Percentiles rank a stretch among this genome's conserved stretches.
These are phyloP conservation scores for Trichoderma virens DNA, from an alignment of 495 filamentous ascomycete species.

Conservation along the genomic window DNA sequence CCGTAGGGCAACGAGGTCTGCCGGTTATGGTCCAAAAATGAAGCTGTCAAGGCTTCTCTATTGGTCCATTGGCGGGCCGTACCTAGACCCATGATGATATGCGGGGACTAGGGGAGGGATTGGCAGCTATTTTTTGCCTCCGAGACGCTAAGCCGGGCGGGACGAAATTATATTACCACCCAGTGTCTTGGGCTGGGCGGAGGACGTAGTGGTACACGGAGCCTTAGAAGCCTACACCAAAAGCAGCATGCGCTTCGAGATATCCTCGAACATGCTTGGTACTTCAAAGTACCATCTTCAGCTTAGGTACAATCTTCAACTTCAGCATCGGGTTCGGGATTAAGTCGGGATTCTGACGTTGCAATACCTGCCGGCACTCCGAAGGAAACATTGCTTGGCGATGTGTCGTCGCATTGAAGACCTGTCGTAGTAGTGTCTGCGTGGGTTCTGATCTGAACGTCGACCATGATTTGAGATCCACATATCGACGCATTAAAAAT, in stretches of 20 bases:
- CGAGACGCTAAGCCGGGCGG: background rate
- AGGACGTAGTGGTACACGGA: too few species aligned
- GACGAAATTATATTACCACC: background rate
- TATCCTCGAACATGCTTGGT: background rate
- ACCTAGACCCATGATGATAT: background rate
- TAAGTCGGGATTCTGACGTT: background rate
- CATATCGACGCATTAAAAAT: too few species aligned
- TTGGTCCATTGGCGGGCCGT: constrained; percentile 1
- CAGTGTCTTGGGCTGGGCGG: background rate
- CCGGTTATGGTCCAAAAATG: background rate
- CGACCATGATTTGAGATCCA: background rate
- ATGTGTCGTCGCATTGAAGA: background rate
- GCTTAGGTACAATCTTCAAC: background rate
- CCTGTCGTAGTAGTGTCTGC: too few species aligned
- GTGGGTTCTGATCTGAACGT: too few species aligned
- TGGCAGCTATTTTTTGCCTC: constrained; percentile 7
- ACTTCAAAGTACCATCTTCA: too few species aligned
- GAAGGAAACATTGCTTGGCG: background rate
- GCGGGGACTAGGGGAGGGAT: background rate
- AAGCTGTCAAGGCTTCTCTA: background rate
- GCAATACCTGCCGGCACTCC: background rate
- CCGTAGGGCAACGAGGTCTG: background rate
- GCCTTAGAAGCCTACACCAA: too few species aligned
- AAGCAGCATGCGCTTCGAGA: background rate
- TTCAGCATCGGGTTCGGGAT: background rate